These are phyloP conservation scores for Plasmodium coatneyi DNA, from an alignment of 169 alveolate genomes.

Conservation along the genomic window DNA sequence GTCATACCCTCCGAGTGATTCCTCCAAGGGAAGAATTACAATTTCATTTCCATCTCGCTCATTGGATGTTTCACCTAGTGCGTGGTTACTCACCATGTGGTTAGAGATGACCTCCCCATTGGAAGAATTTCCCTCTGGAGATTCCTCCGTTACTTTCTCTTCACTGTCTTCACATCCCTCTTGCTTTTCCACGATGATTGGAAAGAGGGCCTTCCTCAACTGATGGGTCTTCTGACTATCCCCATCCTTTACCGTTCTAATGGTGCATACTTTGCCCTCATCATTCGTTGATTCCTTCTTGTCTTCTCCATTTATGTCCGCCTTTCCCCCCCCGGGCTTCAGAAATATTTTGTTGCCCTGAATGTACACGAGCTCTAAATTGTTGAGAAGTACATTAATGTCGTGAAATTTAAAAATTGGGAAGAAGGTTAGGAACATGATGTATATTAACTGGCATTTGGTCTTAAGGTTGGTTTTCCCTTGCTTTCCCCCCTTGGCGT, in stretches of 20 bases:
- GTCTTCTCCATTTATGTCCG: not conserved
- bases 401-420: slow-evolving; percentile 66
- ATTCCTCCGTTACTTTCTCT: not conserved
- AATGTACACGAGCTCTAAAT: slow-evolving; percentile 11
- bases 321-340: not conserved
- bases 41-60: not conserved
- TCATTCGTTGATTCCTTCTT: not conserved
- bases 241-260: not conserved
- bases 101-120: not conserved
- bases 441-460: slow-evolving; percentile 46
- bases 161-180: not conserved
- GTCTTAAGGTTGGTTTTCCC: not conserved
- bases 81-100: not conserved
- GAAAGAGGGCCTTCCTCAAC: not conserved
- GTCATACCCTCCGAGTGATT: not conserved
- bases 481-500: not conserved
- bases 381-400: slow-evolving; percentile 21
- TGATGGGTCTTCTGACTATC: not conserved
- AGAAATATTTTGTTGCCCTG: not conserved
- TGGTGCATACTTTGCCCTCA: not conserved
- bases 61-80: not conserved
- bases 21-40: not conserved
- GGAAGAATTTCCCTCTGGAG: not conserved
- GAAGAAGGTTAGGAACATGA: slow-evolving; percentile 69
- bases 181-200: not conserved